Percentiles rank a stretch among this genome's conserved stretches.
Evolutionary conservation across 805 yeast genomes (phyloP).

Genomic region (Babjeviella inositovora): DNA sequence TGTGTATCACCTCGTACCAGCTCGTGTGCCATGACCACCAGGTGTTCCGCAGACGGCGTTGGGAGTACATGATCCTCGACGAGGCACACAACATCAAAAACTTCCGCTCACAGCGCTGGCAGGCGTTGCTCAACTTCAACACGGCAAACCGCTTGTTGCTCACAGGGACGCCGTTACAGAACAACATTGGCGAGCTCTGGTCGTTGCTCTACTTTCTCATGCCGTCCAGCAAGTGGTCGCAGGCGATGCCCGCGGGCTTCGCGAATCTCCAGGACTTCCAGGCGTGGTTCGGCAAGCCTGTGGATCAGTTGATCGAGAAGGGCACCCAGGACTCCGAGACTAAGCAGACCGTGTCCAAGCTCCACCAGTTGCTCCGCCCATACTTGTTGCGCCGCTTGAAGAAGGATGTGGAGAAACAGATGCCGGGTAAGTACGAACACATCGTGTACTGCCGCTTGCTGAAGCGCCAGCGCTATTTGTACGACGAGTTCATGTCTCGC

Average conservation of each 20-base stretch:
- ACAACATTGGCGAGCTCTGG: conserved; percentile 92
- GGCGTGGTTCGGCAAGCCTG: conserved; percentile 98
- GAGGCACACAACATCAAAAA: conserved; percentile 98
- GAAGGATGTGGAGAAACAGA: conserved; percentile 94
- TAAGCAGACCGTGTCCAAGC: conserved; percentile 64
- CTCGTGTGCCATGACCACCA: conserved; percentile 95
- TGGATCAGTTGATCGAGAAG: conserved; percentile 78
- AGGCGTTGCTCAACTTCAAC: conserved; percentile 83
- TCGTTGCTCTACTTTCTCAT: conserved; percentile 84
- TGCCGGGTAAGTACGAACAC: conserved; percentile 98
- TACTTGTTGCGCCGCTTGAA: conserved; percentile 82
- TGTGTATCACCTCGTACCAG: conserved; percentile 93
- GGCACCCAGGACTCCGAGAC: conserved; percentile 72
- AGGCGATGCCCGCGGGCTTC: conserved; percentile 86
- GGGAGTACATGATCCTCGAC: conserved; percentile 95
- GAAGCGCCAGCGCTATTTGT: conserved; percentile 78
- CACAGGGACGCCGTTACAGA: conserved; percentile 96
- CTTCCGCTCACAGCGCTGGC: conserved; percentile 95
- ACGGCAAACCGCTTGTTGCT: conserved; percentile 75
- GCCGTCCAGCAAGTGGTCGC: conserved; percentile 71
- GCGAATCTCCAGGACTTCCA: conserved; percentile 93
- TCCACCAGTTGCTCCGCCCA: conserved; percentile 90
- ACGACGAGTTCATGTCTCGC: conserved; percentile 94
- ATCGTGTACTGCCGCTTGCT: conserved; percentile 84
- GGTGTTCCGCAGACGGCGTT: conserved; percentile 77